These are phyloP conservation scores for Crithidia mellificae DNA, from an alignment of 208 protist species.

Conservation along the genomic window DNA sequence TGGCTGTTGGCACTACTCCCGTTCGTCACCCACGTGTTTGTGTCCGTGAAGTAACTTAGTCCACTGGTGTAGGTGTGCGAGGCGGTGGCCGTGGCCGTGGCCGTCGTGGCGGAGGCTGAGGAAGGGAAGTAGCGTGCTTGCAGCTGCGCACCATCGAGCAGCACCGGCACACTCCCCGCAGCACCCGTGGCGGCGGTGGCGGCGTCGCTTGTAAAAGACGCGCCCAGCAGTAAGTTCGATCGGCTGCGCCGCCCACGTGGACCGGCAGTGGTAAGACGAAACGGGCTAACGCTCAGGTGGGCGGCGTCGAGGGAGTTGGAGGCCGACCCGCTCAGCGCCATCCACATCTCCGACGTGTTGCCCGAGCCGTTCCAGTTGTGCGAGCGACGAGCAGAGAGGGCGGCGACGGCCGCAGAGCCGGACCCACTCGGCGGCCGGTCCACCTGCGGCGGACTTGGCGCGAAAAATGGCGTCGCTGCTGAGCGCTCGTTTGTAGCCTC, in stretches of 20 bases:
- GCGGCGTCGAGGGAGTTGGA: slow-evolving; percentile 1
- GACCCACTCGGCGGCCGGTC: neutral
- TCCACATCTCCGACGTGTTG: slow-evolving; percentile 3
- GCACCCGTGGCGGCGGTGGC: neutral
- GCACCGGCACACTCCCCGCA: neutral
- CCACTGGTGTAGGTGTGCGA: neutral
- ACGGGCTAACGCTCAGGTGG: neutral
- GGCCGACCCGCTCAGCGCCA: neutral
- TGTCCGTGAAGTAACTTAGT: slow-evolving; percentile 1
- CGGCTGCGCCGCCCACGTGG: slow-evolving; percentile 8
- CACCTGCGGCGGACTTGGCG: neutral
- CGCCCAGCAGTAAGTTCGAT: neutral
- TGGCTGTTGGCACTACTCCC: neutral
- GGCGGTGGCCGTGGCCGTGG: neutral
- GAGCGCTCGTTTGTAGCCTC: too few relatives aligned
- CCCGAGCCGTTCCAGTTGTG: slow-evolving; percentile 2
- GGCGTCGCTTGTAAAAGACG: neutral
- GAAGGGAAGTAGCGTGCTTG: neutral
- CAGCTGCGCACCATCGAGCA: slow-evolving; percentile 3
- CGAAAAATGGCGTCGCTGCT: too few relatives aligned
- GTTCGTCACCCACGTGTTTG: slow-evolving; percentile 5
- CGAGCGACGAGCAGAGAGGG: slow-evolving; percentile 1
- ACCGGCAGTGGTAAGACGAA: neutral
- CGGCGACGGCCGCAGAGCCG: neutral
- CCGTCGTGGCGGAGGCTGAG: neutral